Evolutionary conservation across 352 stramenopile species (phyloP), one percentile per base, ranked within the genome.

Genomic region (Phytophthora tentaculata): DNA sequence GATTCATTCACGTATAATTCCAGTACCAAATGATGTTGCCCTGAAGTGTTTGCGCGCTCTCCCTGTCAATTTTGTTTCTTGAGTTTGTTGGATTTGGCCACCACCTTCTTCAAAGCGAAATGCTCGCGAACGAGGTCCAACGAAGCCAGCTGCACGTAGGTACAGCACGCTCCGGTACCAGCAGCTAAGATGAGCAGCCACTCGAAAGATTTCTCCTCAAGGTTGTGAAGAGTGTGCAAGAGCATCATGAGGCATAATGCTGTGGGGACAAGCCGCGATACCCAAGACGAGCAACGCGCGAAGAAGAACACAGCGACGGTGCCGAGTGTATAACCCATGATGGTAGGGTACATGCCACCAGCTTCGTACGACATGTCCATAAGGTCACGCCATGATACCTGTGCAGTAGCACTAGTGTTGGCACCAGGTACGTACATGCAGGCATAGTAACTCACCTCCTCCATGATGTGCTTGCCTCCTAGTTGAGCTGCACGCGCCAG

Each of bases 251-350:
- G 10, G 50, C 72, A 68, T 13, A 79, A 3, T 22, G 62, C 12
- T 14, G 48, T 48, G n/a, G 61, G 61, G 23, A 66, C 19, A 54
- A 80, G 23, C n/a, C 77, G 61, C 9, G 64, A 19, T 16, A 64
- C 5, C 71, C 60, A 74, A 2, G 58, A 67, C 0, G n/a, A 44
- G 22, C 54, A 53, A 10, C 64, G 68, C n/a, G 68, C 29, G 39
- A 90, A 58, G 37, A 80, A 80, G 6, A 83, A 20, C 10, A 67
- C 71, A 9, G 78, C 68, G 48, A 87, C 68, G 2, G 79, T 69
- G 10, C 82, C 82, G 7, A 90, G 72, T 10, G 56, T 65, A 26
- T 91, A 92, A 32, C 79, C 84, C 19, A 87, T 35, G 1, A 92
- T 48, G 29, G 82, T 88, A 43, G 81, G 80, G 56, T 86, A 89